Evolutionary conservation across 441 rosid genomes (phyloP).

Genomic region (Syzygium syzygioides): DNA sequence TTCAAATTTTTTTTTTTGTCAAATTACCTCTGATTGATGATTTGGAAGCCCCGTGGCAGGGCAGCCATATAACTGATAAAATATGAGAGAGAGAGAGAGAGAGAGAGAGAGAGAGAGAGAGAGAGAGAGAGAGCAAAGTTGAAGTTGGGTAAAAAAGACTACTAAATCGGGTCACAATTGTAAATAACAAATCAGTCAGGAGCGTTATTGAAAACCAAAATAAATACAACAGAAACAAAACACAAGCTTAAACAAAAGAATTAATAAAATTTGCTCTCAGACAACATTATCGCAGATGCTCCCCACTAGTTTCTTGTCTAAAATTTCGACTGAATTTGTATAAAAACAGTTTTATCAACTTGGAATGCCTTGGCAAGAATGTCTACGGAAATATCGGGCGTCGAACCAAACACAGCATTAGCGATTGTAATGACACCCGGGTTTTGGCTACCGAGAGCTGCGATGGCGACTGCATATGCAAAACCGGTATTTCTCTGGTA

Average conservation of each 20-base stretch:
- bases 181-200: too few relatives aligned
- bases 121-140: too few relatives aligned
- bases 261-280: neutral
- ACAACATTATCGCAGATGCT: neutral
- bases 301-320: neutral
- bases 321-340: neutral
- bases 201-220: too few relatives aligned
- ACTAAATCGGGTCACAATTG: too few relatives aligned
- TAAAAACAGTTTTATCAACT: neutral
- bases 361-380: neutral
- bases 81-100: too few relatives aligned
- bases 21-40: too few relatives aligned
- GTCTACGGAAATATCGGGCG: neutral
- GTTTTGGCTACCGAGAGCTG: neutral
- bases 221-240: too few relatives aligned
- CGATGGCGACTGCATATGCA: neutral
- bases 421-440: neutral
- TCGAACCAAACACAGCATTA: neutral
- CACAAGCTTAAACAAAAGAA: neutral
- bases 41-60: too few relatives aligned
- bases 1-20: too few relatives aligned
- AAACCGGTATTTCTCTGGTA: neutral
- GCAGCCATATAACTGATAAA: too few relatives aligned
- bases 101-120: too few relatives aligned
- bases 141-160: too few relatives aligned